These are phyloP conservation scores for Enterocytospora artemiae DNA, from an alignment of 371 early-diverging fungal species.

Conservation along the genomic window DNA sequence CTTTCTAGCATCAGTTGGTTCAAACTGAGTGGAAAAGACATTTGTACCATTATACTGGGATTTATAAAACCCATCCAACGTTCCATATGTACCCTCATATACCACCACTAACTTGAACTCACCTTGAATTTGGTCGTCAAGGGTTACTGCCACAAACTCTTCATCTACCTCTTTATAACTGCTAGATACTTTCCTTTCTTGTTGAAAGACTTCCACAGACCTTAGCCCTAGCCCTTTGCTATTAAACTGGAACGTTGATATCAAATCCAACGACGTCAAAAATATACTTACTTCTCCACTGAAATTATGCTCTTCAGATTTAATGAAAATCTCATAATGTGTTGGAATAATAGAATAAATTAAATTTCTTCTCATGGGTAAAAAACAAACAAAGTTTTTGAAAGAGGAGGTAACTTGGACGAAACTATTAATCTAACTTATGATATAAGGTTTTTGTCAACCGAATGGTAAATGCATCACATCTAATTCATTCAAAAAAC, in stretches of 20 bases:
- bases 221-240: neutral
- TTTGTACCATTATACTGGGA: conserved; percentile 20
- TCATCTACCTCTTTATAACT: neutral
- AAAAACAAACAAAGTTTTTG: no score
- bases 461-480: no score
- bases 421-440: no score
- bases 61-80: conserved; percentile 52
- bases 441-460: no score
- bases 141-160: conserved; percentile 10
- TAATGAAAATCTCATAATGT: conserved; percentile 14
- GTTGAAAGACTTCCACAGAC: neutral
- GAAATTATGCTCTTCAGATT: neutral
- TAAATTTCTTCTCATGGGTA: no score
- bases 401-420: no score
- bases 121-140: neutral
- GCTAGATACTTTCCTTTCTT: neutral
- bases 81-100: conserved; percentile 30
- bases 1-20: conserved; percentile 73
- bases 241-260: conserved; percentile 11
- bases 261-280: neutral
- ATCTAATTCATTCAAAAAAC: no score
- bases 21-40: conserved; percentile 68
- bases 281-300: conserved; percentile 7
- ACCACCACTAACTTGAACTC: conserved; percentile 11
- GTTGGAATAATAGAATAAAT: neutral